These are phyloP conservation scores for Alternaria postmessia DNA, from an alignment of 2,329 filamentous ascomycete species.

Conservation along the genomic window DNA sequence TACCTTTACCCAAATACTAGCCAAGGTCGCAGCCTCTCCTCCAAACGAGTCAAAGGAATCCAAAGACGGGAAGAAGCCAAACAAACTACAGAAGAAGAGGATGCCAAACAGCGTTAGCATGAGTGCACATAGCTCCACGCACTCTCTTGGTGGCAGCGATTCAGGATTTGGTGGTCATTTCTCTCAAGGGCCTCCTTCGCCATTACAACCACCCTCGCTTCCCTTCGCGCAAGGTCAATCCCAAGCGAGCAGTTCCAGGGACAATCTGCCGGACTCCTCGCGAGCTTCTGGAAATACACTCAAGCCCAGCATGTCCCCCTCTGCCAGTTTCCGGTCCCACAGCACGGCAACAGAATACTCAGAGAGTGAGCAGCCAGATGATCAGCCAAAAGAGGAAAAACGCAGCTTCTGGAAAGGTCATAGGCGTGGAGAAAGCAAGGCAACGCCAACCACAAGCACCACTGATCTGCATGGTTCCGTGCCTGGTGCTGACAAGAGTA, in stretches of 20 bases:
- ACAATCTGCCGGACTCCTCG: constrained; percentile 48
- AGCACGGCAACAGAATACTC: constrained; percentile 78
- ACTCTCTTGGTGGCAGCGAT: constrained; percentile 68
- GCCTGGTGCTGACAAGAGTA: constrained; percentile 49
- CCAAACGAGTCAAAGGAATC: constrained; percentile 62
- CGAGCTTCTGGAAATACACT: constrained; percentile 61
- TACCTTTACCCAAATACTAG: constrained; percentile 50
- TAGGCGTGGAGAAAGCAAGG: constrained; percentile 45
- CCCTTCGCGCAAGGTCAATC: constrained; percentile 38
- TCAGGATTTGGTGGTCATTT: constrained; percentile 25
- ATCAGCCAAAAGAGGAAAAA: constrained; percentile 61
- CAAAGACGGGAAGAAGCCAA: constrained; percentile 69
- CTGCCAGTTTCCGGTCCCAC: constrained; percentile 77
- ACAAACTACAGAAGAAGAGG: constrained; percentile 87
- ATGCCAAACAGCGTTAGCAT: constrained; percentile 78
- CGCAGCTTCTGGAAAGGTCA: constrained; percentile 78
- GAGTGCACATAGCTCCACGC: constrained; percentile 89
- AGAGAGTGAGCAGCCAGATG: constrained; percentile 77
- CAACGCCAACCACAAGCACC: constrained; percentile 48
- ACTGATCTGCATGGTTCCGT: constrained; percentile 48
- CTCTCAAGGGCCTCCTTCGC: constrained; percentile 37
- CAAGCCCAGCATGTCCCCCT: constrained; percentile 74
- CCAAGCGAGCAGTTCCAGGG: constrained; percentile 36
- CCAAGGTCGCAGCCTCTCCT: constrained; percentile 59
- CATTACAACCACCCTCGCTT: constrained; percentile 43